These are phyloP conservation scores for Alternaria conjuncta DNA, from an alignment of 2,329 filamentous ascomycete species.

Conservation along the genomic window DNA sequence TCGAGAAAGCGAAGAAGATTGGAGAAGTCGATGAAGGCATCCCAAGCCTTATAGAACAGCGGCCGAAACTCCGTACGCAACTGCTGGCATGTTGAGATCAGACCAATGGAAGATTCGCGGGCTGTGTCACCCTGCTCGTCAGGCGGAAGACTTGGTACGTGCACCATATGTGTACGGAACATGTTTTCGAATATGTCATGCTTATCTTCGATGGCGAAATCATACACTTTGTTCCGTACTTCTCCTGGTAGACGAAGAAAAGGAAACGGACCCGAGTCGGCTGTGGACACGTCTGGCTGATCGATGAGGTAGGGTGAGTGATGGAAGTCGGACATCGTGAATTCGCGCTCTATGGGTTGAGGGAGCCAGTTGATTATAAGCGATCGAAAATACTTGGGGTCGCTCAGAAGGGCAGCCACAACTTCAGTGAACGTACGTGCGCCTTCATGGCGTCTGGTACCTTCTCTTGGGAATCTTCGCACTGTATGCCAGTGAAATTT, in stretches of 20 bases:
- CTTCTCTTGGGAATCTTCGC: background rate
- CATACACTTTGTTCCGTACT: background rate
- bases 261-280: background rate
- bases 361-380: background rate
- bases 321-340: background rate
- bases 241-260: background rate
- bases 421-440: background rate
- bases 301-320: background rate
- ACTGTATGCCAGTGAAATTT: background rate
- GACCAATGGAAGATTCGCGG: background rate
- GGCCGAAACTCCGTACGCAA: background rate
- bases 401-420: background rate
- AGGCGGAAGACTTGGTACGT: background rate
- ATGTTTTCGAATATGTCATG: background rate
- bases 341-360: background rate
- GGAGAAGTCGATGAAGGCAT: background rate
- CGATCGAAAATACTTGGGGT: background rate
- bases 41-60: background rate
- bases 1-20: background rate
- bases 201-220: background rate
- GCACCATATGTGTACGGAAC: background rate
- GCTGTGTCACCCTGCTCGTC: background rate
- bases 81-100: background rate
- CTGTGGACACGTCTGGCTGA: background rate
- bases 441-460: background rate